phyloP scores from a whole-genome alignment of 305 asterid species.

The Fraxinus angustifolia region DNA sequence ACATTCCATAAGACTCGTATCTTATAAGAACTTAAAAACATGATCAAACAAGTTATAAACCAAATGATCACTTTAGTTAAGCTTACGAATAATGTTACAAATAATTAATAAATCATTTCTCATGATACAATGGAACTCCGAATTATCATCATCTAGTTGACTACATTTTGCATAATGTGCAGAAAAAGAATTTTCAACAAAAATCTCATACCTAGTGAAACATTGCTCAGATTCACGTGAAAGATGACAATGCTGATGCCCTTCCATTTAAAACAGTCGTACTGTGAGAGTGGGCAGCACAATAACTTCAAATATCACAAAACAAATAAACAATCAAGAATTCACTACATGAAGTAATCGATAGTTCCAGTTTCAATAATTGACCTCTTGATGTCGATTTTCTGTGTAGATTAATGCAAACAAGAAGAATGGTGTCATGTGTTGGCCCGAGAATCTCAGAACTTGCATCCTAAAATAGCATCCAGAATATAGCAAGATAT shows the following conservation, averaged over 20 bases:
- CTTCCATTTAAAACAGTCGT: neutral
- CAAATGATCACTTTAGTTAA: neutral
- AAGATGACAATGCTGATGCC: neutral
- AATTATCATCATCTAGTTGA: neutral
- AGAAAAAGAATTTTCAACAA: neutral
- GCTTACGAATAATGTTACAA: neutral
- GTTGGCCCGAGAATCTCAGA: neutral
- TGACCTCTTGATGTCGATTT: neutral
- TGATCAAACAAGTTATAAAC: neutral
- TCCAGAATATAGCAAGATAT: neutral
- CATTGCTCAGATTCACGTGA: neutral
- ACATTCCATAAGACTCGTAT: neutral
- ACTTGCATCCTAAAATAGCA: neutral
- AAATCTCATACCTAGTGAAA: neutral
- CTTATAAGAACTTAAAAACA: neutral
- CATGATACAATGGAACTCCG: neutral
- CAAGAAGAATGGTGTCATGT: neutral
- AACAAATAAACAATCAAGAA: neutral
- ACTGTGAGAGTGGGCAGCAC: neutral
- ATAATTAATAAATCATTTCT: neutral
- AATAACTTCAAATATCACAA: neutral
- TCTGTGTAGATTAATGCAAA: neutral
- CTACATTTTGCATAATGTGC: neutral
- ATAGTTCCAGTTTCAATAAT: neutral
- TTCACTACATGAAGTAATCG: neutral